These are phyloP conservation scores for Tricharina praecox DNA, from an alignment of 495 filamentous ascomycete species.

Conservation along the genomic window DNA sequence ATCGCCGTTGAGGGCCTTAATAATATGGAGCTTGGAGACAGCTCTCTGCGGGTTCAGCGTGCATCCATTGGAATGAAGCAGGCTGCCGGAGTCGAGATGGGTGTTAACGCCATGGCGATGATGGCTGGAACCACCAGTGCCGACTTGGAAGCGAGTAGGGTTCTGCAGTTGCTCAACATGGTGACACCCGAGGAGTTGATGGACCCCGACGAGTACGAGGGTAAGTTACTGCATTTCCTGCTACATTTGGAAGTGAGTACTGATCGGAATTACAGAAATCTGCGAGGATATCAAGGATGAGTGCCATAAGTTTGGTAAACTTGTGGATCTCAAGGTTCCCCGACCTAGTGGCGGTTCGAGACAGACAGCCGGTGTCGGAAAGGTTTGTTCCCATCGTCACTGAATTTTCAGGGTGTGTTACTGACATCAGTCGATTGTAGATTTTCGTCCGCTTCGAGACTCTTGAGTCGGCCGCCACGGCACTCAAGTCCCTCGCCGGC, in stretches of 20 bases:
- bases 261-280: constrained; percentile 78
- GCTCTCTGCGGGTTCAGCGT: constrained; percentile 64
- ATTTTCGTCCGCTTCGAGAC: constrained; percentile 88
- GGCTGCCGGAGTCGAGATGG: constrained; percentile 76
- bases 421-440: too few relatives aligned
- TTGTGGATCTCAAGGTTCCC: constrained; percentile 78
- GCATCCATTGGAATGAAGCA: constrained; percentile 88
- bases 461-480: constrained; percentile 60
- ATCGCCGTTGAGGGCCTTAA: constrained; percentile 85
- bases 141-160: constrained; percentile 57
- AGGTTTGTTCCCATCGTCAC: constrained; percentile 27
- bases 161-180: constrained; percentile 92
- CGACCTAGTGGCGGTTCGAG: constrained; percentile 65
- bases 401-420: too few relatives aligned
- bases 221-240: constrained; percentile 41
- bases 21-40: constrained; percentile 78
- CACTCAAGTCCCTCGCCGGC: constrained; percentile 71
- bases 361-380: constrained; percentile 77
- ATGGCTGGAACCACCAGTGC: constrained; percentile 79
- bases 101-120: constrained; percentile 97
- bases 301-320: constrained; percentile 71
- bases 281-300: constrained; percentile 81
- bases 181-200: constrained; percentile 90
- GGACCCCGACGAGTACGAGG: constrained; percentile 85
- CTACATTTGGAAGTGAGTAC: too few relatives aligned